These are phyloP conservation scores for Spencermartinsiella europaea DNA, from an alignment of 805 yeast species.

Conservation along the genomic window DNA sequence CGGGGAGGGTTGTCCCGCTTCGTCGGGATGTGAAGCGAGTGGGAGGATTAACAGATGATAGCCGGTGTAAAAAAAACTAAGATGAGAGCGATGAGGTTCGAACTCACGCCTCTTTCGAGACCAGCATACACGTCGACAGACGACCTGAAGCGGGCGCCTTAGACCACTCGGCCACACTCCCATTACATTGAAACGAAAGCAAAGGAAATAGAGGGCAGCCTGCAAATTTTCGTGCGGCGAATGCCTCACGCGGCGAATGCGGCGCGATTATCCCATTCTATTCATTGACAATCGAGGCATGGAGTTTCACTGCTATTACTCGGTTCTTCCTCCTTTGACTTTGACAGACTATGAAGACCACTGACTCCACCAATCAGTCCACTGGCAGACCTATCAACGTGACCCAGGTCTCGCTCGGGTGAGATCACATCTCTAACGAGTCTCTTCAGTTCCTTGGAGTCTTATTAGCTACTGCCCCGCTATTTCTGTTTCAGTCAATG, in stretches of 20 bases:
- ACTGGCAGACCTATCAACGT: conserved; percentile 42
- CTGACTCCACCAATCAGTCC: background rate
- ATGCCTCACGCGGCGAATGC: too few relatives aligned
- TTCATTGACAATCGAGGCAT: background rate
- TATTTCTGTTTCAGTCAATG: background rate
- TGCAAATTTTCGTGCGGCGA: too few relatives aligned
- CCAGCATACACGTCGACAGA: conserved; percentile 1
- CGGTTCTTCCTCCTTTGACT: too few relatives aligned
- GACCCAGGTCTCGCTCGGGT: conserved; percentile 56
- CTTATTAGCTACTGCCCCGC: conserved; percentile 29
- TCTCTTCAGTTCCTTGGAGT: conserved; percentile 71
- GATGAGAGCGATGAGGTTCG: conserved; percentile 7
- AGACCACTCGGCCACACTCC: conserved; percentile 1
- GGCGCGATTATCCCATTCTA: too few relatives aligned
- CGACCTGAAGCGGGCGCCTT: conserved; percentile 3
- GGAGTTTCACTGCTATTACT: too few relatives aligned
- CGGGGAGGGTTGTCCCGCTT: too few relatives aligned
- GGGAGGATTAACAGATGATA: too few relatives aligned
- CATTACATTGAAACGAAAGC: too few relatives aligned
- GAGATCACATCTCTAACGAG: conserved; percentile 54
- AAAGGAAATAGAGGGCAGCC: too few relatives aligned
- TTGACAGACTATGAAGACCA: background rate
- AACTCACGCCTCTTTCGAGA: conserved; percentile 7
- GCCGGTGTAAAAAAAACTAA: conserved; percentile 1
- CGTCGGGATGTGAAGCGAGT: too few relatives aligned